These are phyloP conservation scores for Coemansia sp. DNA, from an alignment of 192 early-diverging fungal genomes.

Conservation along the genomic window DNA sequence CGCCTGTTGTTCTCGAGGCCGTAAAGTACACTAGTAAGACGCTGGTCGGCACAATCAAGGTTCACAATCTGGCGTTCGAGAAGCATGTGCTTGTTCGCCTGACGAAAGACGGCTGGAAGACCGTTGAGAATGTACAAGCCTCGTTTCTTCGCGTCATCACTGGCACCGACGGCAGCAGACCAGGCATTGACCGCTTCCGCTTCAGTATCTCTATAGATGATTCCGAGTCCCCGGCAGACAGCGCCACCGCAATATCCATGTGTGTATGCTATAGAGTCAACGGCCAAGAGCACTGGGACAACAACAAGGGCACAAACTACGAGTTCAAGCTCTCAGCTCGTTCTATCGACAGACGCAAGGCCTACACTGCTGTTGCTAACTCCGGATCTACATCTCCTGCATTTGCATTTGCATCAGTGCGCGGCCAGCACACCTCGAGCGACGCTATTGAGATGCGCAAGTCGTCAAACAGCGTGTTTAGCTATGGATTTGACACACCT, in stretches of 20 bases:
- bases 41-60: conserved; percentile 68
- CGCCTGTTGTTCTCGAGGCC: conserved; percentile 61
- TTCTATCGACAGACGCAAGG: neutral
- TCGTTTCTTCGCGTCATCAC: conserved; percentile 60
- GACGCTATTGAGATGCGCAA: conserved; percentile 11
- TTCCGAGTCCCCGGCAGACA: neutral
- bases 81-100: conserved; percentile 76
- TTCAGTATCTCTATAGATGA: conserved; percentile 60
- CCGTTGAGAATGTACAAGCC: conserved; percentile 67
- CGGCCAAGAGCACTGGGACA: conserved; percentile 87
- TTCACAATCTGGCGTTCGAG: conserved; percentile 83
- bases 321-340: conserved; percentile 46
- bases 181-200: conserved; percentile 68
- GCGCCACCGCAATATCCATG: conserved; percentile 54
- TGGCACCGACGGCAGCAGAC: conserved; percentile 29
- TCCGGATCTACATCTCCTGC: neutral
- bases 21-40: conserved; percentile 45
- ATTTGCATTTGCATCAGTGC: neutral
- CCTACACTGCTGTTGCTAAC: neutral
- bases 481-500: conserved; percentile 13
- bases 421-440: conserved; percentile 1
- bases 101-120: conserved; percentile 77
- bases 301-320: conserved; percentile 87
- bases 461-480: neutral
- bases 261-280: conserved; percentile 69